These are phyloP conservation scores for Tetraselmis chui DNA, from an alignment of 139 green algal genomes.

Conservation along the genomic window DNA sequence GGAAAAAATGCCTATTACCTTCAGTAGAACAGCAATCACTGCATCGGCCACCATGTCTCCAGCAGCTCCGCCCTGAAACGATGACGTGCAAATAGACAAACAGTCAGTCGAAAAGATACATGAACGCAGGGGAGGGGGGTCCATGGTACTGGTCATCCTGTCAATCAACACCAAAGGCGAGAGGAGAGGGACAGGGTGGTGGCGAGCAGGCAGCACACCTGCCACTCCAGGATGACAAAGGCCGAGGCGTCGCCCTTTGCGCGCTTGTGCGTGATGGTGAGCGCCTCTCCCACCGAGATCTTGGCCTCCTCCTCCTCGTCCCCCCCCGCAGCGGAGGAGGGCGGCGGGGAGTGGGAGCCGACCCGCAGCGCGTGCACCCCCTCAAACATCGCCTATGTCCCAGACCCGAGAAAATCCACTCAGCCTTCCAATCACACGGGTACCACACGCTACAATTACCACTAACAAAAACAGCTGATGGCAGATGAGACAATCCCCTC, in stretches of 20 bases:
- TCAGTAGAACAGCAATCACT: slow-evolving; percentile 80
- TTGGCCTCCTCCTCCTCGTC: slow-evolving; percentile 22
- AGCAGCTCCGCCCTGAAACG: slow-evolving; percentile 53
- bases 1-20: slow-evolving; percentile 26
- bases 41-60: slow-evolving; percentile 90
- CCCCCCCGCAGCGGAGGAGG: neutral
- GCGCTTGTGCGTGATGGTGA: slow-evolving; percentile 28
- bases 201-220: slow-evolving; percentile 6
- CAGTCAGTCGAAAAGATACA: too few species aligned
- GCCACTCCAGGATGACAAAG: slow-evolving; percentile 84
- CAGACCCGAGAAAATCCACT: too few species aligned
- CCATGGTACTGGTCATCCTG: neutral
- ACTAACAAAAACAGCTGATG: too few species aligned
- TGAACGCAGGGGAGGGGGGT: neutral
- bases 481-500: too few species aligned
- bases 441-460: too few species aligned
- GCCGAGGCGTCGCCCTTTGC: slow-evolving; percentile 17
- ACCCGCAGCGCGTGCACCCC: slow-evolving; percentile 47
- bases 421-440: too few species aligned
- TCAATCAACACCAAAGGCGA: neutral
- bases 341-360: neutral
- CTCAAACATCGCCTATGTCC: slow-evolving; percentile 63
- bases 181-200: too few species aligned
- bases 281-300: slow-evolving; percentile 38
- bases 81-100: too few species aligned